A percentile compares a stretch with the other conserved stretches of the same genome.
Evolutionary conservation across 306 rosid genomes (phyloP).

Genomic region (Casuarina cunninghamiana): DNA sequence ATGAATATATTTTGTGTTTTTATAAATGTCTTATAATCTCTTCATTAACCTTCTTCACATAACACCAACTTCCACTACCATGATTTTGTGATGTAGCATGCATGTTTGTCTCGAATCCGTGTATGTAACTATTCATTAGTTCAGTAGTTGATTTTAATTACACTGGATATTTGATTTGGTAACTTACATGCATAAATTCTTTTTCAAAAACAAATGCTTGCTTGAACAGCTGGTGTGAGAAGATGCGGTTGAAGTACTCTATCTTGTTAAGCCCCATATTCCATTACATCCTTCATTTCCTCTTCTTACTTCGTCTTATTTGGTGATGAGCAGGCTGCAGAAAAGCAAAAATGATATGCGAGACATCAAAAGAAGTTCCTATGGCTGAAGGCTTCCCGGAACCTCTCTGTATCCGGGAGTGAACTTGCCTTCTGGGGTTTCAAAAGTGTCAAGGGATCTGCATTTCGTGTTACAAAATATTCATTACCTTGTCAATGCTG

Average conservation of each 20-base stretch:
- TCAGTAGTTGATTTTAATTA: background rate
- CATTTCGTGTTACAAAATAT: too few relatives aligned
- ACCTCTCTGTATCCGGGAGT: too few relatives aligned
- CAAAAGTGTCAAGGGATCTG: too few relatives aligned
- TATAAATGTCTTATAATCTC: background rate
- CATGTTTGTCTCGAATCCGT: background rate
- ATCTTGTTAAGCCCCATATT: slow-evolving; percentile 2
- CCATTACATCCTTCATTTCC: slow-evolving; percentile 16
- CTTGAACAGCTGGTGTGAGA: slow-evolving; percentile 6
- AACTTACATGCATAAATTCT: background rate
- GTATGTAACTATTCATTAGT: background rate
- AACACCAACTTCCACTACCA: background rate
- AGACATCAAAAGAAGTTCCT: background rate
- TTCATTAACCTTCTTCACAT: too few relatives aligned
- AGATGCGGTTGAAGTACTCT: background rate
- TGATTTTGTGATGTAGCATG: background rate
- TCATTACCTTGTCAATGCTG: too few relatives aligned
- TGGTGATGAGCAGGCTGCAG: slow-evolving; percentile 64
- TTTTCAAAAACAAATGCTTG: background rate
- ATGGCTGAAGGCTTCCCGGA: background rate
- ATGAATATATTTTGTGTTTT: too few relatives aligned
- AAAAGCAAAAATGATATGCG: slow-evolving; percentile 42
- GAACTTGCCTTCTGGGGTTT: too few relatives aligned
- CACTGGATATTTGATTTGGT: background rate
- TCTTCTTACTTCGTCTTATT: slow-evolving; percentile 28